phyloP scores from a whole-genome alignment of 352 stramenopile species.

The Pythium pyrilobum region DNA sequence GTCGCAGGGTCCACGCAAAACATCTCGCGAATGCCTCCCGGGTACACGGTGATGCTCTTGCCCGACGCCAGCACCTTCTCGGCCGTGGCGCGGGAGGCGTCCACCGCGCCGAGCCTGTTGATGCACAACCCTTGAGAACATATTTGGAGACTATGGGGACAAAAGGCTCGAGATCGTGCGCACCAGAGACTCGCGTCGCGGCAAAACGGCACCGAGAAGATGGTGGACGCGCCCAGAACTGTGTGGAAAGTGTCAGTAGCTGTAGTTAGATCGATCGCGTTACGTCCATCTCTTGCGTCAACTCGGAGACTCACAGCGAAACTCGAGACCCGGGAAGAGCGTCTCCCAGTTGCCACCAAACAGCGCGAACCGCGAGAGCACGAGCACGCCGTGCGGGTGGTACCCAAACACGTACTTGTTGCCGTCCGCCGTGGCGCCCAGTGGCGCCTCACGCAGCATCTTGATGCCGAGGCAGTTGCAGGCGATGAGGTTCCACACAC shows the following conservation, averaged over 20 bases:
- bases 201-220: constrained; percentile 60
- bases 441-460: constrained; percentile 48
- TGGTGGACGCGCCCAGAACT: constrained; percentile 54
- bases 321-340: constrained; percentile 44
- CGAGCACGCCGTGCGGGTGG: constrained; percentile 65
- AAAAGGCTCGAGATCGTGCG: not conserved
- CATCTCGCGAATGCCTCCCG: constrained; percentile 68
- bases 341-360: constrained; percentile 67
- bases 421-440: constrained; percentile 23
- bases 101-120: constrained; percentile 40
- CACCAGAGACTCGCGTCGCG: constrained; percentile 58
- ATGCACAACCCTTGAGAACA: not conserved
- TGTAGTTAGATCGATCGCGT: too few relatives aligned
- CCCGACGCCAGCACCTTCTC: constrained; percentile 59
- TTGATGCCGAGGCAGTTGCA: constrained; percentile 45
- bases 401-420: constrained; percentile 73
- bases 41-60: constrained; percentile 66
- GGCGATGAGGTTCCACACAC: constrained; percentile 40
- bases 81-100: constrained; percentile 57
- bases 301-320: constrained; percentile 25
- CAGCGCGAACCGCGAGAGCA: constrained; percentile 56
- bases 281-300: too few relatives aligned
- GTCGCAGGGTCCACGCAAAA: constrained; percentile 61
- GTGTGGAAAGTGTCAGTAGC: too few relatives aligned
- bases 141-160: too few relatives aligned